Conservation (phyloP, 2,329 filamentous ascomycete genomes). For the Cladorrhinum sp. region DNA sequence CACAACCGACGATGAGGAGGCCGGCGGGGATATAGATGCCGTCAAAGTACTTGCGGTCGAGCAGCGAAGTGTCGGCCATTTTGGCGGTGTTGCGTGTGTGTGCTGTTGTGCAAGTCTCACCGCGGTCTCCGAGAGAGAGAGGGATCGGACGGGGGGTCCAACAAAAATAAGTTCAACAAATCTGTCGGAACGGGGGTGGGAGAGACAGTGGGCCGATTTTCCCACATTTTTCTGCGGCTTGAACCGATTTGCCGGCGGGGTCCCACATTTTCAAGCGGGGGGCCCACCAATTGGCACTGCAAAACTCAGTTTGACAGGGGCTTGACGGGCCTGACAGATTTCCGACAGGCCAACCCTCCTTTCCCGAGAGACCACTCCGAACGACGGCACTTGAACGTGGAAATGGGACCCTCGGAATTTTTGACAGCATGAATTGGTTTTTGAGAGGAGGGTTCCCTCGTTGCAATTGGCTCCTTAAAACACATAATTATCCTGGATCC, state of each 20-base stretch:
- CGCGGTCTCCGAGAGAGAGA: constrained; percentile 3
- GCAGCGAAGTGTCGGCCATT: constrained; percentile 40
- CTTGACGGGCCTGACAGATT: neutral
- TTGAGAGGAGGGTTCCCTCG: neutral
- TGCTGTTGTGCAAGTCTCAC: neutral
- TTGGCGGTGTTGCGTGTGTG: constrained; percentile 19
- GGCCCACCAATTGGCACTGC: neutral
- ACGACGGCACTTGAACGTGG: neutral
- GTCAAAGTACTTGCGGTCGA: constrained; percentile 66
- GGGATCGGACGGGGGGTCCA: constrained; percentile 5
- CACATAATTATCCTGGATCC: neutral
- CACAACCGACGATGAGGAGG: constrained; percentile 71
- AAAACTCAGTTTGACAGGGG: neutral
- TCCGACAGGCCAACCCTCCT: neutral
- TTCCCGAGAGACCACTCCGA: neutral
- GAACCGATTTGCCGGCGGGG: constrained; percentile 14
- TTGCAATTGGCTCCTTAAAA: neutral
- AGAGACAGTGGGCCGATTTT: constrained; percentile 22
- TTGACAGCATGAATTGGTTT: neutral
- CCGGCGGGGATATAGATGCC: constrained; percentile 81
- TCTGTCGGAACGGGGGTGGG: constrained; percentile 7
- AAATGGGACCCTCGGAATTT: neutral
- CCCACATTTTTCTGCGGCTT: constrained; percentile 6
- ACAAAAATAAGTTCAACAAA: constrained; percentile 5
- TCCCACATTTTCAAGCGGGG: neutral